Base-by-base conservation (phyloP, 1,139 yeast genomes). In the Saccharomyces pastorianus region DNA sequence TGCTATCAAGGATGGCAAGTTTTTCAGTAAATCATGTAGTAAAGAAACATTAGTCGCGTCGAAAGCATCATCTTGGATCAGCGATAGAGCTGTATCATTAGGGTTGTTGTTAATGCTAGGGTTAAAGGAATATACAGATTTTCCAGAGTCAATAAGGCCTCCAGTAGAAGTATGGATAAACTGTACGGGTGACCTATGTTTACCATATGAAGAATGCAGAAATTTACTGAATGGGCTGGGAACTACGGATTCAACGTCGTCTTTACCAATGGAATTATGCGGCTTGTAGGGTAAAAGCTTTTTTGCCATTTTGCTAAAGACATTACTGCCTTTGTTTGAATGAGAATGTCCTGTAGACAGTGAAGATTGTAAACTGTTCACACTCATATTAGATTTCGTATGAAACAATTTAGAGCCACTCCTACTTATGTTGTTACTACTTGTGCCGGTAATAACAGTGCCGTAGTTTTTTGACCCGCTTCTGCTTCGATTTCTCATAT, bases 21-120 rank as follows among this genome's bases (percentile, higher is more conserved):
- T 68, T 49, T 67, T 69, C 48, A 69, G 51, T 20, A 69, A 54
- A 49, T 69, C 71, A 48, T 67, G 68, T 42, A 69, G 55, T 53
- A 66, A 61, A 3, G 61, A 58, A 11, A 63, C 53, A 52, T 63
- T 63, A 5, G 63, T 57, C 6, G 64, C 51, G 29, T 60, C 60
- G 32, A 56, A 53, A 38, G 53, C 54, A 14, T 63, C 59, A 11
- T 59, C 56, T 11, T 55, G 49, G 6, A 55, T 51, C 27, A 56
- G 42, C 13, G 23, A 17, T 4, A 38, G n/a, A 17, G 53, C 42
- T 2, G 48, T 41, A 17, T 47, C 50, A 14, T 51, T 51, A 3
- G 50, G 44, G 6, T 44, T 13, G 23, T 50, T 50, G 20, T 20
- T 42, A n/a, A 47, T 14, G 13, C 64, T 51, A 7, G 67, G 63